These are phyloP conservation scores for Leccinum huronense DNA, from an alignment of 1,284 basidiomycete species.

Conservation along the genomic window DNA sequence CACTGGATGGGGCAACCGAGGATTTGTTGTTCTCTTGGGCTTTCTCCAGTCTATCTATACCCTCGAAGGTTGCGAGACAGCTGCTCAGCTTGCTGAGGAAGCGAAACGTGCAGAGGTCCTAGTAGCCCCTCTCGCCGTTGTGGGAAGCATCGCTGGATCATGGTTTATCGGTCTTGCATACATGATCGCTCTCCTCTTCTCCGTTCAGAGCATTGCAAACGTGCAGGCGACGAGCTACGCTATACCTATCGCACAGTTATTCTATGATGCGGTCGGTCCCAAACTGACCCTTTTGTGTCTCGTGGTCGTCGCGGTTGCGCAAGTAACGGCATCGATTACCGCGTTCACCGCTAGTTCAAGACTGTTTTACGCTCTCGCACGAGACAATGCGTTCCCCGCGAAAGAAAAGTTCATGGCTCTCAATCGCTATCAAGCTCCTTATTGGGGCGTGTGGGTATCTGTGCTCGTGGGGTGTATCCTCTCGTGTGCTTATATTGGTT, in stretches of 20 bases:
- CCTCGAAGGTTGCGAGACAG: constrained; percentile 62
- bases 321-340: constrained; percentile 59
- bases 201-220: constrained; percentile 51
- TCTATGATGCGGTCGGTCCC: constrained; percentile 53
- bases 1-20: constrained; percentile 53
- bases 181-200: constrained; percentile 60
- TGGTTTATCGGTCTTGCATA: constrained; percentile 59
- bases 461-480: constrained; percentile 55
- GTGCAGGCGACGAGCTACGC: constrained; percentile 52
- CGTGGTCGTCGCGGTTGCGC: constrained; percentile 48
- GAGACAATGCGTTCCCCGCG: constrained; percentile 52
- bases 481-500: constrained; percentile 60
- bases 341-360: constrained; percentile 59
- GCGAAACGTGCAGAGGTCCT: constrained; percentile 55
- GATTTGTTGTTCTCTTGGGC: constrained; percentile 59
- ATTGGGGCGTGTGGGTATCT: constrained; percentile 55
- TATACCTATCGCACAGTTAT: constrained; percentile 59
- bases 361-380: constrained; percentile 55
- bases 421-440: constrained; percentile 56
- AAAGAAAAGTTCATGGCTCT: constrained; percentile 48
- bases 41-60: constrained; percentile 51
- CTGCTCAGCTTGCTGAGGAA: constrained; percentile 62
- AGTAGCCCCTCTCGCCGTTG: constrained; percentile 57
- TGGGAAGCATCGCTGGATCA: constrained; percentile 57
- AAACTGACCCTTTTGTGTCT: constrained; percentile 52